Percentiles rank a stretch among this genome's conserved stretches.
Evolutionary conservation across 441 rosid genomes (phyloP).

Genomic region (Mallotus repandus): DNA sequence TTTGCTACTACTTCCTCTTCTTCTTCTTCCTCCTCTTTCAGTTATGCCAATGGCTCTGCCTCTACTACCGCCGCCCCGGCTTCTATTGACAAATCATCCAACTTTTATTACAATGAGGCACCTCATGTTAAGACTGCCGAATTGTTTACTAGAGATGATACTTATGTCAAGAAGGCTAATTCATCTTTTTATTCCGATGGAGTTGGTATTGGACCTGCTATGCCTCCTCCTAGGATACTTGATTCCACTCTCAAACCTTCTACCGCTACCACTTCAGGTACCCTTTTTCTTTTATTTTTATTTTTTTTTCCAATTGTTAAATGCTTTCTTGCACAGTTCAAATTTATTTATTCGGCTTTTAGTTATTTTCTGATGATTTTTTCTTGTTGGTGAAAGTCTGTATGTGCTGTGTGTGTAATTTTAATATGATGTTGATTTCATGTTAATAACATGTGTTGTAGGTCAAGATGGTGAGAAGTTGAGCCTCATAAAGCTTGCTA

Average conservation of each 20-base stretch:
- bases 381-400: no score
- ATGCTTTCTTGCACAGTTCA: not conserved
- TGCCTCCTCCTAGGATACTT: conserved; percentile 45
- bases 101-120: conserved; percentile 29
- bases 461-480: conserved; percentile 72
- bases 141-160: conserved; percentile 68
- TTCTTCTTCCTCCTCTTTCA: conserved; percentile 20
- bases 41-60: conserved; percentile 32
- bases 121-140: conserved; percentile 24
- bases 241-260: conserved; percentile 60
- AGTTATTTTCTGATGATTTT: not conserved
- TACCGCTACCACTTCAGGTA: conserved; percentile 44
- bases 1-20: conserved; percentile 17
- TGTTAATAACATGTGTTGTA: conserved; percentile 27
- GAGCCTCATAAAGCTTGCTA: conserved; percentile 88
- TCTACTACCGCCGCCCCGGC: conserved; percentile 10
- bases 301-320: not conserved
- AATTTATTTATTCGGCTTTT: not conserved
- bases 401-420: not conserved
- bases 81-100: conserved; percentile 26
- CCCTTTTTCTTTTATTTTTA: conserved; percentile 11
- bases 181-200: conserved; percentile 53
- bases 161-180: conserved; percentile 54
- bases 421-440: not conserved
- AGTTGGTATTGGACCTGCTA: conserved; percentile 30